Base-by-base conservation (phyloP, 176 grass and related monocot genomes). In the Leersia perrieri region DNA sequence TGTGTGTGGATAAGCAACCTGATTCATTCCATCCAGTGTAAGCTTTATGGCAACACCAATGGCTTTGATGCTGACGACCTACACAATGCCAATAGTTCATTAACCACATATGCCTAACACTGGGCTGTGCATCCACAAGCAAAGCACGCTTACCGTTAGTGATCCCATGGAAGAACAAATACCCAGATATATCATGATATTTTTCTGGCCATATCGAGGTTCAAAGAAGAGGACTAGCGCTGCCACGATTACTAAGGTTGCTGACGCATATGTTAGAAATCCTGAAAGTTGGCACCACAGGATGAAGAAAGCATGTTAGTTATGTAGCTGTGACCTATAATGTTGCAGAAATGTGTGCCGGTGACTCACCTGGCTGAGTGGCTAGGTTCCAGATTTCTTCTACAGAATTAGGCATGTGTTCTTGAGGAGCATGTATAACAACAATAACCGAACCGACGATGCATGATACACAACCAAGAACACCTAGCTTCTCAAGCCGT, bases 21-120 rank as follows among this genome's bases (percentile, higher is more conserved):
- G 96, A 75, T 83, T 98, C 75, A 88, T 89, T 74, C 96, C 96
- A 72, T 93, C 86, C 53, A 95, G 13, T 26, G 96, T 99, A 83
- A 99, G 92, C 80, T 95, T 98, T 78, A 95, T 88, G 61, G 96
- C 96, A 84, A 95, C 83, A 82, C 96, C 96, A 58, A 95, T 89
- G 29, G 96, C 96, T 84, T 95, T 99, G 71, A 99, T 91, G 84
- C 96, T 99, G 76, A 99, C 90, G 31, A 95, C 92, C 96, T 99
- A 78, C 83, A 64, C 33, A 74, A 29, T 23, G 72, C 15, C 7
- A 3, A 9, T 8, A 29, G 6, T 62, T 67, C 30, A 61, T 45
- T 42, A 63, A 11, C 14, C 29, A 74, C 15, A 69, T 47, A 72
- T 76, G 33, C 9, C 26, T 85, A 1, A 7, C 65, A 36, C 87